Conservation (phyloP, 2,329 filamentous ascomycete genomes). For the Scleromitrula shiraiana region DNA sequence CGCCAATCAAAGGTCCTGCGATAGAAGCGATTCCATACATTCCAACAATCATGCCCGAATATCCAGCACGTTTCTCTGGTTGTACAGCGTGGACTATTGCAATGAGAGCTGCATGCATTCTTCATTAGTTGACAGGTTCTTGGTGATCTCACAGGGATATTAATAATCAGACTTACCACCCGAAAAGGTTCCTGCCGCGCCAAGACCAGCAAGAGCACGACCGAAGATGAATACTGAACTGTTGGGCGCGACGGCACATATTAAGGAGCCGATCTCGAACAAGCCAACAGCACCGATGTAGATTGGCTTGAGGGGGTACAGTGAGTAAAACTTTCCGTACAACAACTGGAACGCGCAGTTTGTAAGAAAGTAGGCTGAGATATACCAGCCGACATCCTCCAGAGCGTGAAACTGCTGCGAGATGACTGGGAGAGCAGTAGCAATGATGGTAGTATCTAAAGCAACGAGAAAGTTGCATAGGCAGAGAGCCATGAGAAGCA, state of each 20-base stretch:
- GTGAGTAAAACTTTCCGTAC: constrained; percentile 11
- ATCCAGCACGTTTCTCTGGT: background rate
- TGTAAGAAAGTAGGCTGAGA: constrained; percentile 45
- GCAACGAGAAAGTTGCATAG: too few relatives aligned
- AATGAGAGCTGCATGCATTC: too few relatives aligned
- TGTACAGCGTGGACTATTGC: background rate
- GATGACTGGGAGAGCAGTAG: constrained; percentile 48
- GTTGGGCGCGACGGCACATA: constrained; percentile 19
- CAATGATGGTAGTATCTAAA: too few relatives aligned
- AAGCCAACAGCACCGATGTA: background rate
- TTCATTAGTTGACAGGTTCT: too few relatives aligned
- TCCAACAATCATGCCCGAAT: background rate
- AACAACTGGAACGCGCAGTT: constrained; percentile 30
- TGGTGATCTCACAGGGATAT: too few relatives aligned
- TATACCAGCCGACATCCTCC: constrained; percentile 44
- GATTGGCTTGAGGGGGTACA: background rate
- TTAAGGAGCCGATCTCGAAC: background rate
- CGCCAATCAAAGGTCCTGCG: background rate
- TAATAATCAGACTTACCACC: too few relatives aligned
- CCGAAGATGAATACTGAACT: constrained; percentile 26
- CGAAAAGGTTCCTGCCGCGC: constrained; percentile 15
- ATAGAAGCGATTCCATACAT: background rate
- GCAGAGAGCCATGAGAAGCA: too few relatives aligned
- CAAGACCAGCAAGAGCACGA: constrained; percentile 26
- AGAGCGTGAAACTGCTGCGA: constrained; percentile 43